phyloP scores from a whole-genome alignment of 2,329 filamentous ascomycete species.

The Hypocreales sp. region DNA sequence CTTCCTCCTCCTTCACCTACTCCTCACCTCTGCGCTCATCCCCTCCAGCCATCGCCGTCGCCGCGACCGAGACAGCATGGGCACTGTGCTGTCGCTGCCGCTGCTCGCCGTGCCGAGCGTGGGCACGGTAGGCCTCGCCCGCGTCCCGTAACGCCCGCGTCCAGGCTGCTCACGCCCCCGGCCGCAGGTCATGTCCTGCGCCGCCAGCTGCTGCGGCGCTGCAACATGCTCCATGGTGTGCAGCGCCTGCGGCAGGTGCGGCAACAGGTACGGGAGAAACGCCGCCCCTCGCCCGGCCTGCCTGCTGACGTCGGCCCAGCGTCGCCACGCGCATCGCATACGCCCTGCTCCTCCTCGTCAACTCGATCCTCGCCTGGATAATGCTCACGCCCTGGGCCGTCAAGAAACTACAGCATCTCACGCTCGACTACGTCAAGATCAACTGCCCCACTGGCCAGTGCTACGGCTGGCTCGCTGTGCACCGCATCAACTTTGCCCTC shows the following conservation, averaged over 20 bases:
- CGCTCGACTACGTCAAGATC: constrained; percentile 91
- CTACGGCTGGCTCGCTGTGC: constrained; percentile 90
- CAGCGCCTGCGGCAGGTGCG: constrained; percentile 90
- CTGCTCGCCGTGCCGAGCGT: constrained; percentile 77
- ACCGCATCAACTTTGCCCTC: constrained; percentile 94
- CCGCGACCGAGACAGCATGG: too few relatives aligned
- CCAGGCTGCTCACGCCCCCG: constrained; percentile 19
- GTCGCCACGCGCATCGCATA: constrained; percentile 96
- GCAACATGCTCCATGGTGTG: constrained; percentile 94
- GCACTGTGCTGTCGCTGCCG: constrained; percentile 78
- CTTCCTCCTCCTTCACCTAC: too few relatives aligned
- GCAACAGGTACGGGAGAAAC: constrained; percentile 82
- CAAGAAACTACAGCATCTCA: constrained; percentile 83
- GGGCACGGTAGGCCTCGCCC: constrained; percentile 71
- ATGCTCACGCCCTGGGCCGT: constrained; percentile 99
- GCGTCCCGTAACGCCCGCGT: too few relatives aligned
- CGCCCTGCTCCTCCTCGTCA: constrained; percentile 83
- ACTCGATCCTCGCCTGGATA: constrained; percentile 95
- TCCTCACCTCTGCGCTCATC: too few relatives aligned
- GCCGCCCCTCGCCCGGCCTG: too few relatives aligned
- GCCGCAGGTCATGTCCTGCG: constrained; percentile 55
- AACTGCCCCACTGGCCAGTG: constrained; percentile 82
- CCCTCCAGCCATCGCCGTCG: too few relatives aligned
- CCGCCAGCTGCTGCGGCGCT: constrained; percentile 86
- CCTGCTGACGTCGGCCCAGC: constrained; percentile 26